Evolutionary conservation across 2,329 filamentous ascomycete genomes (phyloP).

Genomic region (Knufia petricola): DNA sequence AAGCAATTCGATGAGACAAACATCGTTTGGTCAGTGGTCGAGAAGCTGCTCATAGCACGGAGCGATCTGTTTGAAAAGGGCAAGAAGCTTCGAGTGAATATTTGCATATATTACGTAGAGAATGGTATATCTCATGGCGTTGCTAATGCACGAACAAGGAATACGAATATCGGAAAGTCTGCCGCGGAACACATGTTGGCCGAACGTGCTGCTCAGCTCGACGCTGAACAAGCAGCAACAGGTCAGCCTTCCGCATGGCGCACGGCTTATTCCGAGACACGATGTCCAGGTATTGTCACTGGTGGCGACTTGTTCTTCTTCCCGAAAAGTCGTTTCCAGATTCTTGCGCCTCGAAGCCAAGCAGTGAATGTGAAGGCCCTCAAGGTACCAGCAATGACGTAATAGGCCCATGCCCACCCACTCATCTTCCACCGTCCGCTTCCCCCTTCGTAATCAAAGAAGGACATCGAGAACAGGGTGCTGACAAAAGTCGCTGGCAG

Average conservation of each 20-base stretch:
- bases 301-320: no score
- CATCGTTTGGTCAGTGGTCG: constrained; percentile 26
- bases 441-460: no score
- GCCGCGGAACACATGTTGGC: constrained; percentile 13
- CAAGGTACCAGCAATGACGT: no score
- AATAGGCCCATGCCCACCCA: no score
- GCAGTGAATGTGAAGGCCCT: no score
- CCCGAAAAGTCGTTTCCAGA: no score
- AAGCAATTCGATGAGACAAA: constrained; percentile 25
- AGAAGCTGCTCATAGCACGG: constrained; percentile 25
- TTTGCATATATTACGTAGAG: constrained; percentile 28
- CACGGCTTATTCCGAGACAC: no score
- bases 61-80: constrained; percentile 23
- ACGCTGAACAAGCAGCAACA: constrained; percentile 8
- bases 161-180: constrained; percentile 15
- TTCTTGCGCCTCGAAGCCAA: no score
- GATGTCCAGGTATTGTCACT: no score
- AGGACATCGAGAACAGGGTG: no score
- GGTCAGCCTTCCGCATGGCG: not conserved
- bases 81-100: constrained; percentile 26
- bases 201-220: constrained; percentile 11
- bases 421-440: no score
- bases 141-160: not conserved
- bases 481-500: no score
- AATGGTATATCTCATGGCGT: constrained; percentile 3